Evolutionary conservation across 1,139 yeast genomes (phyloP).

Genomic region (Pichia cactophila): DNA sequence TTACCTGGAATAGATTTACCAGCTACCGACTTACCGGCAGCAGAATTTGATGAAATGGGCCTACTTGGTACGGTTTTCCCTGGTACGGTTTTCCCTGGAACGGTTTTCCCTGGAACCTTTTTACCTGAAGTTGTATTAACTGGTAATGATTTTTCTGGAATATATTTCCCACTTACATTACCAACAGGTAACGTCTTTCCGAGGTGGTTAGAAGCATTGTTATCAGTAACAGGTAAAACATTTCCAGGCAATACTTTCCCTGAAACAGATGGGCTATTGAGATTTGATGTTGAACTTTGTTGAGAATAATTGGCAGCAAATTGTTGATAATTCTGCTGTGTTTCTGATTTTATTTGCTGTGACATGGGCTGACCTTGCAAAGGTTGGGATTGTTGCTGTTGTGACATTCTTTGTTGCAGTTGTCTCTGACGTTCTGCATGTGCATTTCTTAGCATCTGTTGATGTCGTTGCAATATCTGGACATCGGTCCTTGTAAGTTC

Average conservation of each 20-base stretch:
- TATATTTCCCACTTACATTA: conserved; percentile 1
- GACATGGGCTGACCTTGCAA: conserved; percentile 4
- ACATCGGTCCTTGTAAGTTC: conserved; percentile 26
- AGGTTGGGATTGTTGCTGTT: conserved; percentile 10
- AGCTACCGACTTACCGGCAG: conserved; percentile 4
- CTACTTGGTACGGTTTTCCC: conserved; percentile 5
- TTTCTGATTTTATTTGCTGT: background rate
- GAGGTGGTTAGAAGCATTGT: background rate
- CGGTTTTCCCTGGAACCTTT: conserved; percentile 2
- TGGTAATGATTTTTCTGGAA: conserved; percentile 2
- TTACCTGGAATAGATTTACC: conserved; percentile 7
- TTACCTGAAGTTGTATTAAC: conserved; percentile 2
- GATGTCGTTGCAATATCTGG: conserved; percentile 25
- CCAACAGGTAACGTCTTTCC: conserved; percentile 3
- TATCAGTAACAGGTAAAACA: conserved; percentile 4
- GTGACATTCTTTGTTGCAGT: conserved; percentile 15
- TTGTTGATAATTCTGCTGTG: background rate
- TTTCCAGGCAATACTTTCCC: conserved; percentile 8
- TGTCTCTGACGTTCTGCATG: conserved; percentile 22
- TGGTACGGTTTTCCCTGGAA: background rate
- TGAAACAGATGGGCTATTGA: background rate
- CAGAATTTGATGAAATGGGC: conserved; percentile 3
- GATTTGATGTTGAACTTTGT: background rate
- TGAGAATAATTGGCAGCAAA: background rate
- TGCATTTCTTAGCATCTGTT: conserved; percentile 25